Conservation (phyloP, 805 yeast genomes). For the Jamesozyma spencerorum region DNA sequence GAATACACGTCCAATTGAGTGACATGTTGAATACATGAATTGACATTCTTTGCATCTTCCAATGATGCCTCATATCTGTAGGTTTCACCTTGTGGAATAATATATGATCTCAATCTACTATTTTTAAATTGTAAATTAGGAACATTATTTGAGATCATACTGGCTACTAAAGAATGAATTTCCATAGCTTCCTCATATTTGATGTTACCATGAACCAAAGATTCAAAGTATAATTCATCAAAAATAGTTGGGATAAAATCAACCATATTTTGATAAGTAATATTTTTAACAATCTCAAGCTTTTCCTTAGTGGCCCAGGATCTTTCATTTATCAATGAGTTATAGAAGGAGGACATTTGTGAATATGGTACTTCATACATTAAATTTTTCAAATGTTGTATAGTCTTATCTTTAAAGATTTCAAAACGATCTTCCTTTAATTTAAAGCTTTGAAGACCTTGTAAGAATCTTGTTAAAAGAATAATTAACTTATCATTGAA, state of each 20-base stretch:
- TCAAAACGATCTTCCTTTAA: slow-evolving; percentile 53
- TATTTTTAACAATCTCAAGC: slow-evolving; percentile 37
- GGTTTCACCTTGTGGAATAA: slow-evolving; percentile 33
- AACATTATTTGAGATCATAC: slow-evolving; percentile 37
- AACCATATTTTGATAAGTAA: slow-evolving; percentile 42
- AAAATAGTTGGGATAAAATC: slow-evolving; percentile 45
- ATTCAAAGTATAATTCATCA: slow-evolving; percentile 56
- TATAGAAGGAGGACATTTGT: slow-evolving; percentile 58
- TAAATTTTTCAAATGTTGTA: slow-evolving; percentile 57
- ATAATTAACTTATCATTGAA: slow-evolving; percentile 72
- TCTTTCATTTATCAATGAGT: slow-evolving; percentile 60
- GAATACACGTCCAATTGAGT: slow-evolving; percentile 55
- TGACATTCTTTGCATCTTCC: slow-evolving; percentile 62
- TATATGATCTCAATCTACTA: slow-evolving; percentile 32
- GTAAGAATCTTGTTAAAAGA: slow-evolving; percentile 52
- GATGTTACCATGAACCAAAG: slow-evolving; percentile 71
- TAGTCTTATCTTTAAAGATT: slow-evolving; percentile 52
- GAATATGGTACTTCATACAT: slow-evolving; percentile 68
- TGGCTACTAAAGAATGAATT: slow-evolving; percentile 38
- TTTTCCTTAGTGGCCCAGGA: slow-evolving; percentile 60
- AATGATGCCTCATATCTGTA: slow-evolving; percentile 42
- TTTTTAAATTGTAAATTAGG: slow-evolving; percentile 24
- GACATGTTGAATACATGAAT: slow-evolving; percentile 75
- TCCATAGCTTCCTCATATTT: slow-evolving; percentile 43
- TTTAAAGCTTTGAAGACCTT: slow-evolving; percentile 41